Conservation (phyloP, 1,139 yeast genomes). For the Casaregolazyma lundiana region DNA sequence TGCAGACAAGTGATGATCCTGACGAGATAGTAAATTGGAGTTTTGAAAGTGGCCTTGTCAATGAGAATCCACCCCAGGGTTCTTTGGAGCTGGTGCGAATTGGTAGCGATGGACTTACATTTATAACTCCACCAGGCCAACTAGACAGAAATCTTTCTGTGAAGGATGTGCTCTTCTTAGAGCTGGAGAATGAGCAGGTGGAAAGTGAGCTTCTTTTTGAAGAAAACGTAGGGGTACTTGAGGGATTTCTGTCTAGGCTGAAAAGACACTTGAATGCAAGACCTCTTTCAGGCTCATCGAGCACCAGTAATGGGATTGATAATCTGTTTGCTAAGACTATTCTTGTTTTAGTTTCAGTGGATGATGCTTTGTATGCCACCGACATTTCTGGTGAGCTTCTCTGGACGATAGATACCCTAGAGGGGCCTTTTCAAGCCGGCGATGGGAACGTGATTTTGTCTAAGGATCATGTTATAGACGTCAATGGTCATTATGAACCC, state of each 20-base stretch:
- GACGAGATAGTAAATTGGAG: conserved; percentile 6
- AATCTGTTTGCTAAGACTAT: conserved; percentile 8
- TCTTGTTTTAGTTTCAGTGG: conserved; percentile 14
- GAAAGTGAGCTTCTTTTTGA: conserved; percentile 40
- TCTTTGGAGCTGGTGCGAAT: background rate
- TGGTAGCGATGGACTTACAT: conserved; percentile 6
- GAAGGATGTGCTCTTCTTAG: conserved; percentile 33
- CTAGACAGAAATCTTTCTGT: background rate
- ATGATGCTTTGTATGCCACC: conserved; percentile 43
- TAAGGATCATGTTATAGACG: conserved; percentile 22
- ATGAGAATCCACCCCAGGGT: background rate
- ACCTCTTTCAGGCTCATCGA: background rate
- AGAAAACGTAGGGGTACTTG: conserved; percentile 34
- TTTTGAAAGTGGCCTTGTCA: conserved; percentile 2
- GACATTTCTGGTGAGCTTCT: conserved; percentile 42
- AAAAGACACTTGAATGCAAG: conserved; percentile 35
- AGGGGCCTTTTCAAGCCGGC: conserved; percentile 9
- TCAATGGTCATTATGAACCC: conserved; percentile 18
- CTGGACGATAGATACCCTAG: conserved; percentile 3
- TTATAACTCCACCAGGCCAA: conserved; percentile 4
- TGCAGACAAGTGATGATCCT: conserved; percentile 3
- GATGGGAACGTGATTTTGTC: conserved; percentile 12
- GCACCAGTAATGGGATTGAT: background rate
- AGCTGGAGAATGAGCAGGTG: conserved; percentile 25
- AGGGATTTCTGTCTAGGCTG: conserved; percentile 44